These are phyloP conservation scores for Ascocoryne sarcoides DNA, from an alignment of 2,329 filamentous ascomycete genomes.

Conservation along the genomic window DNA sequence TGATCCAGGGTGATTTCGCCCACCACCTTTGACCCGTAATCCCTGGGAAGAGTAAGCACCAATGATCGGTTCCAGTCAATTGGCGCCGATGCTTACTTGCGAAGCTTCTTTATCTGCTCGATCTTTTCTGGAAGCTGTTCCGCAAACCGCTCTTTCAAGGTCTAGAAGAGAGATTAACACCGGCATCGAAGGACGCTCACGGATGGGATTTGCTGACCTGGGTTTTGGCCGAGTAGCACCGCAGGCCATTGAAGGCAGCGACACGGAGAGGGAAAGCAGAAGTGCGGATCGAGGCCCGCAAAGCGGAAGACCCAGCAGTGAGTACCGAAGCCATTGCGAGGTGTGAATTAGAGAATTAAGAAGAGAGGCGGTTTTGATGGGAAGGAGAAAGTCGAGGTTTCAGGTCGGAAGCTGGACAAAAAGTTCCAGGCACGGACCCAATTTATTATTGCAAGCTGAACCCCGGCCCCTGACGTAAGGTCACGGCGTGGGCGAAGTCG, in stretches of 20 bases:
- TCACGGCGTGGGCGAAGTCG: constrained; percentile 3
- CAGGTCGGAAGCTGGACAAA: neutral
- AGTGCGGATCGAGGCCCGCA: constrained; percentile 66
- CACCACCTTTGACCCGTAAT: constrained; percentile 88
- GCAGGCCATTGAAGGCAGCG: constrained; percentile 70
- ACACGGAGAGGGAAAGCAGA: constrained; percentile 59
- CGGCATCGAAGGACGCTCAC: constrained; percentile 21
- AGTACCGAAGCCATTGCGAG: constrained; percentile 75
- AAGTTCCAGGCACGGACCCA: neutral
- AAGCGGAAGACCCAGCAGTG: constrained; percentile 70
- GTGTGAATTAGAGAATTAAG: constrained; percentile 25
- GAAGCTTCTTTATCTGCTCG: constrained; percentile 97
- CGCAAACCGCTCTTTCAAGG: constrained; percentile 96
- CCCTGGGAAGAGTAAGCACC: constrained; percentile 46
- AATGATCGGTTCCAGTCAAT: neutral
- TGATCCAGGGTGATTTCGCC: constrained; percentile 99
- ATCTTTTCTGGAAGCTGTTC: constrained; percentile 92
- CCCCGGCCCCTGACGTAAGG: constrained; percentile 1
- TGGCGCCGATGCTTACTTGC: constrained; percentile 58
- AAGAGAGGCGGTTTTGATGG: constrained; percentile 1
- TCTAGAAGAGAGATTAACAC: constrained; percentile 41
- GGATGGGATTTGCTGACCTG: constrained; percentile 50
- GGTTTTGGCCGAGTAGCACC: constrained; percentile 90
- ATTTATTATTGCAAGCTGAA: neutral
- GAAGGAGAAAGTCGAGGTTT: neutral